A percentile compares a stretch with the other conserved stretches of the same genome.
Conservation (phyloP, 2,329 filamentous ascomycete genomes). For the Huntiella abstrusa region DNA sequence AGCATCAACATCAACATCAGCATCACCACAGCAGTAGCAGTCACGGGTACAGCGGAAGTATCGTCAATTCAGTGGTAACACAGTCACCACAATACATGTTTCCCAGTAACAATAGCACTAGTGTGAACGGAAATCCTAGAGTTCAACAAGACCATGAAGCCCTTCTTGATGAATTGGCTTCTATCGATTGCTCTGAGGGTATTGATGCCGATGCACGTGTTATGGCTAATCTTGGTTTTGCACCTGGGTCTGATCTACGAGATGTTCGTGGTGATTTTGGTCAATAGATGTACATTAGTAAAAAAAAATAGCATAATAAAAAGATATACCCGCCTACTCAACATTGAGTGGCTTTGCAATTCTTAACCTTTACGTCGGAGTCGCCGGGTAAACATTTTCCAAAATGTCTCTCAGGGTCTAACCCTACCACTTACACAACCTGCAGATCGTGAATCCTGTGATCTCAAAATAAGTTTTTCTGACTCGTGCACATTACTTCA, state of each 20-base stretch:
- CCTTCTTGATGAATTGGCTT: slow-evolving; percentile 32
- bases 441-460: too few relatives aligned
- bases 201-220: slow-evolving; percentile 41
- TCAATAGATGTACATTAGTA: neutral
- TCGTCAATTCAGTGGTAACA: slow-evolving; percentile 4
- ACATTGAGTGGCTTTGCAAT: neutral
- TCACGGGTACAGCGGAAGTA: neutral
- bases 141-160: slow-evolving; percentile 26
- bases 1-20: too few relatives aligned
- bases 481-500: too few relatives aligned
- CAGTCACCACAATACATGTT: slow-evolving; percentile 7
- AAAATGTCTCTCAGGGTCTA: too few relatives aligned
- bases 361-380: too few relatives aligned
- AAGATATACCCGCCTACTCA: slow-evolving; percentile 16
- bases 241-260: slow-evolving; percentile 38
- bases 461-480: too few relatives aligned
- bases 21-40: too few relatives aligned
- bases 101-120: neutral
- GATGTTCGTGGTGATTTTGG: slow-evolving; percentile 29
- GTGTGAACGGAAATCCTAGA: neutral
- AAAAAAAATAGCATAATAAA: neutral
- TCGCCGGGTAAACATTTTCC: too few relatives aligned
- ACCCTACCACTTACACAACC: too few relatives aligned
- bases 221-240: slow-evolving; percentile 48
- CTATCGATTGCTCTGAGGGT: slow-evolving; percentile 29